Percentiles rank a stretch among this genome's conserved stretches.
Conservation (phyloP, 1,284 basidiomycete genomes). For the Microbotryum lychnidis-dioicae region DNA sequence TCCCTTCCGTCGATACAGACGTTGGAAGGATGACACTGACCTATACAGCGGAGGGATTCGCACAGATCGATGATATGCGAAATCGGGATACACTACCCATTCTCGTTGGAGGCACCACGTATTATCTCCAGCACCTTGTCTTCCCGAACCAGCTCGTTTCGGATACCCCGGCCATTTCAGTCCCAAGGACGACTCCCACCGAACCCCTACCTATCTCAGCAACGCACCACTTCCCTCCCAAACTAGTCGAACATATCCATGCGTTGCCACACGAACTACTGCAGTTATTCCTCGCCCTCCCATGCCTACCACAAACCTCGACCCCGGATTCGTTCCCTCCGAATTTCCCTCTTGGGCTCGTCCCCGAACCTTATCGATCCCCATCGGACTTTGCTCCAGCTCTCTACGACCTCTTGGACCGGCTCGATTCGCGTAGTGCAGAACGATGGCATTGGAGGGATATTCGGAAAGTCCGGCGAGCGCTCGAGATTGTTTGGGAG, state of each 20-base stretch:
- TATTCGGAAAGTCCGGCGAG: conserved; percentile 77
- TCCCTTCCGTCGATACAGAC: conserved; percentile 31
- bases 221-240: conserved; percentile 30
- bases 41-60: conserved; percentile 41
- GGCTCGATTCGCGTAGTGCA: conserved; percentile 68
- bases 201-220: conserved; percentile 7
- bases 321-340: conserved; percentile 29
- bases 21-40: not conserved
- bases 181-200: not conserved
- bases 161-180: conserved; percentile 3
- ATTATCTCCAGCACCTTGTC: conserved; percentile 87
- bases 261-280: conserved; percentile 48
- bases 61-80: conserved; percentile 63
- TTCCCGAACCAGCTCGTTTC: conserved; percentile 41
- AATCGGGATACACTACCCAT: conserved; percentile 62
- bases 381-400: conserved; percentile 51
- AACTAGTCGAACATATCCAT: conserved; percentile 33
- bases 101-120: conserved; percentile 88
- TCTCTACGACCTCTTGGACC: conserved; percentile 59
- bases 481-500: conserved; percentile 69
- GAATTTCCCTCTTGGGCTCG: conserved; percentile 38
- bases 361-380: conserved; percentile 49
- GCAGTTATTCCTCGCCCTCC: conserved; percentile 44
- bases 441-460: conserved; percentile 93
- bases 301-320: conserved; percentile 24